Conservation (phyloP, 768 basidiomycete genomes). For the Suillus decipiens region DNA sequence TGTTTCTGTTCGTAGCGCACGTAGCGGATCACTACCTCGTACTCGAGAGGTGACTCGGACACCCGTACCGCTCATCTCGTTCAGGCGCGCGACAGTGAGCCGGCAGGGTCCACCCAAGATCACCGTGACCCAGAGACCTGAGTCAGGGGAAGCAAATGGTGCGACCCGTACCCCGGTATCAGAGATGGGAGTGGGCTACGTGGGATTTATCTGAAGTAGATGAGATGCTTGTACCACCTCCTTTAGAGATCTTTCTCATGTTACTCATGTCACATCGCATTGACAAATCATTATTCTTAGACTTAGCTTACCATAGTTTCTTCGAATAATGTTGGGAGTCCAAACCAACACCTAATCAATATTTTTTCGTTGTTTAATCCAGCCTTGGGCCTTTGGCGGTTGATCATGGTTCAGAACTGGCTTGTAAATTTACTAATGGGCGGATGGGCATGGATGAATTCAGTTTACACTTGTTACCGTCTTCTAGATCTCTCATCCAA, state of each 20-base stretch:
- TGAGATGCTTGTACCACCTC: background rate
- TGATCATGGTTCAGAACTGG: background rate
- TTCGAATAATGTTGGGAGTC: background rate
- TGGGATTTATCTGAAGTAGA: background rate
- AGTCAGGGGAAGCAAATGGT: conserved; percentile 4
- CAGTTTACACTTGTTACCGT: background rate
- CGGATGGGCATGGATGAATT: background rate
- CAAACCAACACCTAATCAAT: background rate
- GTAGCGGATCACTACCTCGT: background rate
- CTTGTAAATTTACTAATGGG: background rate
- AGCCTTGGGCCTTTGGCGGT: background rate
- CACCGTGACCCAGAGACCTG: conserved; percentile 4
- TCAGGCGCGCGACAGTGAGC: conserved; percentile 7
- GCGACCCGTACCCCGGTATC: background rate
- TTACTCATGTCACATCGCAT: background rate
- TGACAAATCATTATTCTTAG: background rate
- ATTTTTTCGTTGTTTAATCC: background rate
- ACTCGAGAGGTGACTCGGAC: background rate
- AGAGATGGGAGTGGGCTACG: background rate
- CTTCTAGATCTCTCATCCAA: background rate
- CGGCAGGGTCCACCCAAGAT: conserved; percentile 4
- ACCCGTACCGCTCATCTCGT: conserved; percentile 4
- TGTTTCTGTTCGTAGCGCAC: background rate
- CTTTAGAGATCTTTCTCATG: background rate
- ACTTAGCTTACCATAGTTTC: background rate